A percentile compares a stretch with the other conserved stretches of the same genome.
These are phyloP conservation scores for Phytophthora cryptogea DNA, from an alignment of 352 stramenopile species.

Conservation along the genomic window DNA sequence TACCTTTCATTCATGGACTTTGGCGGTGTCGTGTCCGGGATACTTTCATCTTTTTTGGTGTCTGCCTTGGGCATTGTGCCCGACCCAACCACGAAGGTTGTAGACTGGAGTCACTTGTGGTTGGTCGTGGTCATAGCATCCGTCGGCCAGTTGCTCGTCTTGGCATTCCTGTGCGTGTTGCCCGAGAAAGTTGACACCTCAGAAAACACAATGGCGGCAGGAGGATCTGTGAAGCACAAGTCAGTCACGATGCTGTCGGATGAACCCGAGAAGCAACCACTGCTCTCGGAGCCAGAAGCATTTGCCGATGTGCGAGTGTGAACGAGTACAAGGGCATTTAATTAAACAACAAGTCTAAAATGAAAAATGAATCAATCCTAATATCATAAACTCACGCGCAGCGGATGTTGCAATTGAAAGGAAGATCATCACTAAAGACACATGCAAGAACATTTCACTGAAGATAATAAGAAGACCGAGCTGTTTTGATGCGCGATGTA, in stretches of 20 bases:
- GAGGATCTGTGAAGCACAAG: conserved; percentile 16
- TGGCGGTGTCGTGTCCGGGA: conserved; percentile 69
- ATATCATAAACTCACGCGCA: too few species aligned
- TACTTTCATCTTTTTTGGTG: conserved; percentile 64
- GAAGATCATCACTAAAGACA: not conserved
- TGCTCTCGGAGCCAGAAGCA: conserved; percentile 42
- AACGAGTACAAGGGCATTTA: too few species aligned
- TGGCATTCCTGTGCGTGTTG: conserved; percentile 71
- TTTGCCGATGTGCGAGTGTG: conserved; percentile 31
- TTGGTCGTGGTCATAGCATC: conserved; percentile 65
- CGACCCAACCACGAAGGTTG: conserved; percentile 51
- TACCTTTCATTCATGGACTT: conserved; percentile 89
- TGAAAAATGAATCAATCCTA: not conserved
- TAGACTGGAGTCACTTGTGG: conserved; percentile 71
- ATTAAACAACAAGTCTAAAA: not conserved
- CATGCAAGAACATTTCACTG: not conserved
- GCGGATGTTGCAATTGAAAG: not conserved
- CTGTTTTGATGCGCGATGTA: conserved; percentile 52
- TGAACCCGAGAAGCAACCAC: conserved; percentile 46
- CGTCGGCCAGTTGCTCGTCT: conserved; percentile 62
- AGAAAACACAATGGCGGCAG: conserved; percentile 7
- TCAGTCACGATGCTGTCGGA: conserved; percentile 14
- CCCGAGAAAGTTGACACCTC: conserved; percentile 60
- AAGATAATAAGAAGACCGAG: not conserved
- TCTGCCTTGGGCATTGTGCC: conserved; percentile 60